Percentiles rank a stretch among this genome's conserved stretches.
Conservation (phyloP, 2,329 filamentous ascomycete genomes). For the Colletotrichum simmondsii region DNA sequence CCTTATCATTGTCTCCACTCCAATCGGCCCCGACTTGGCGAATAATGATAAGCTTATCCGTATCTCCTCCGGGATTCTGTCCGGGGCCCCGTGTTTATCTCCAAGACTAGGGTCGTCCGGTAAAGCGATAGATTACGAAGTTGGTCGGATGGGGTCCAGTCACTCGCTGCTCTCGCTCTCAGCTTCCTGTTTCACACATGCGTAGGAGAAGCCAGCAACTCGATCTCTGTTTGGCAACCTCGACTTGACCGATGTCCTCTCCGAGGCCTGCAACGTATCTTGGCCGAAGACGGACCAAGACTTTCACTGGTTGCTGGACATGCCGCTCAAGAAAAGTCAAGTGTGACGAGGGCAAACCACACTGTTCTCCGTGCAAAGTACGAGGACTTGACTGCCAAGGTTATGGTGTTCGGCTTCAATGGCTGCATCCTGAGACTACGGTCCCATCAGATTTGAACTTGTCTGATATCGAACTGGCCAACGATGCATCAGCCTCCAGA, state of each 20-base stretch:
- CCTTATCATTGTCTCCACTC: neutral
- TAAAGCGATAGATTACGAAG: neutral
- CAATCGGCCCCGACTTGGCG: neutral
- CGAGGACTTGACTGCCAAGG: constrained; percentile 43
- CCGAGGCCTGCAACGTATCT: neutral
- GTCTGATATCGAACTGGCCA: neutral
- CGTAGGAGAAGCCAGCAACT: neutral
- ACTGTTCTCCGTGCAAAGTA: constrained; percentile 43
- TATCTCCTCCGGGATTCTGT: neutral
- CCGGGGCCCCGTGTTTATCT: neutral
- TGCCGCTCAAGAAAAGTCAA: constrained; percentile 48
- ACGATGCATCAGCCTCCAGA: too few relatives aligned
- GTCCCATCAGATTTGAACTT: neutral
- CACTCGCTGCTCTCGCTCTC: neutral
- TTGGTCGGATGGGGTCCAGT: neutral
- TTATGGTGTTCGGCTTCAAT: constrained; percentile 44
- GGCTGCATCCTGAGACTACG: constrained; percentile 36
- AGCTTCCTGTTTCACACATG: neutral
- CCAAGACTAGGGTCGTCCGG: neutral
- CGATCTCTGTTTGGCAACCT: neutral
- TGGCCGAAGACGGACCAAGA: constrained; percentile 40
- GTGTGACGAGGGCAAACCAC: constrained; percentile 44
- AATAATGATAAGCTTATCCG: neutral
- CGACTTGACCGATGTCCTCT: neutral
- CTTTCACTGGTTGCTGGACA: constrained; percentile 47